A percentile compares a stretch with the other conserved stretches of the same genome.
These are phyloP conservation scores for Yarrowia porcina DNA, from an alignment of 805 yeast genomes.

Conservation along the genomic window DNA sequence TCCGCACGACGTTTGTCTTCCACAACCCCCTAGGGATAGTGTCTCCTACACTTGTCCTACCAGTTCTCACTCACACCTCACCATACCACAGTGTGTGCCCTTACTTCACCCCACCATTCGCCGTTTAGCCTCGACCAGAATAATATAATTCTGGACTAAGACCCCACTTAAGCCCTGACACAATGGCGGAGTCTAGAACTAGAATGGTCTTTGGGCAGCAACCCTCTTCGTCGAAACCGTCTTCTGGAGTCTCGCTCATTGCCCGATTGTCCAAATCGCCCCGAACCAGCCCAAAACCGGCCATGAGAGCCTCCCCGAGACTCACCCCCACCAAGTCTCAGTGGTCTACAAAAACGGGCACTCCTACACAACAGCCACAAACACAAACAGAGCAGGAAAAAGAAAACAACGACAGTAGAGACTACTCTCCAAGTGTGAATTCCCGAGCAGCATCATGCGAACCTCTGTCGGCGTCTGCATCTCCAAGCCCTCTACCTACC, in stretches of 20 bases:
- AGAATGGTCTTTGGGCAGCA: background rate
- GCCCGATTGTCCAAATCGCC: conserved; percentile 15
- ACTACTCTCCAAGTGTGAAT: background rate
- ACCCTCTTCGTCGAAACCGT: background rate
- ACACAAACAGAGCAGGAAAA: background rate
- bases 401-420: background rate
- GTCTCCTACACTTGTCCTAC: background rate
- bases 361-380: background rate
- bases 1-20: background rate
- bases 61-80: background rate
- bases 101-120: too few relatives aligned
- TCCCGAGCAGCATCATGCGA: background rate
- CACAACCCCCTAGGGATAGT: background rate
- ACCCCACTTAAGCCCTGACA: background rate
- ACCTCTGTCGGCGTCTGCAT: conserved; percentile 13
- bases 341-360: background rate
- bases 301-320: conserved; percentile 1
- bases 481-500: conserved; percentile 12
- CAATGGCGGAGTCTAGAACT: conserved; percentile 7
- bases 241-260: conserved; percentile 1
- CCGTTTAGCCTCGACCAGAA: conserved; percentile 1
- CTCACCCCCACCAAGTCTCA: background rate
- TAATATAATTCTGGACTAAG: background rate
- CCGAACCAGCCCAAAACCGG: background rate
- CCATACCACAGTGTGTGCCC: too few relatives aligned